Evolutionary conservation across 2,329 filamentous ascomycete genomes (phyloP).

Genomic region (Pestalotiopsis sp.): DNA sequence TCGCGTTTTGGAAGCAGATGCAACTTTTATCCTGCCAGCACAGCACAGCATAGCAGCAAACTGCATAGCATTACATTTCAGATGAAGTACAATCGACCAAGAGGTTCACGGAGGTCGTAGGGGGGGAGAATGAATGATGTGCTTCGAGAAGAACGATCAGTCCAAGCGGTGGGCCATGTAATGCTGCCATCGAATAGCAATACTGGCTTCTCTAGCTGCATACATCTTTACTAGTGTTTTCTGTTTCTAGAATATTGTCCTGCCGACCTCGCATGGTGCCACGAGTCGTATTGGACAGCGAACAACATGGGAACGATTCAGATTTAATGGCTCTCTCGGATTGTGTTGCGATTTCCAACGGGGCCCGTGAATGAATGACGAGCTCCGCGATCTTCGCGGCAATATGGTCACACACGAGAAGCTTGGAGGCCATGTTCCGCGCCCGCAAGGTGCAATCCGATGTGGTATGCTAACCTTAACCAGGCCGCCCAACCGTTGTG

Average conservation of each 20-base stretch:
- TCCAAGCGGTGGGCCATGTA: not conserved
- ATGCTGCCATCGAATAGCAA: not conserved
- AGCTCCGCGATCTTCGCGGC: too few relatives aligned
- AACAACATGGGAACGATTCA: not conserved
- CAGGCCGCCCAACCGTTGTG: not conserved
- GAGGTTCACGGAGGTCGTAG: not conserved
- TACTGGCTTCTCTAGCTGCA: not conserved
- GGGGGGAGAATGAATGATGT: not conserved
- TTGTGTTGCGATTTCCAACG: not conserved
- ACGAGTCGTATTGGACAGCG: not conserved
- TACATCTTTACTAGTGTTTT: not conserved
- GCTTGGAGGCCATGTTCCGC: not conserved
- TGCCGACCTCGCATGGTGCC: not conserved
- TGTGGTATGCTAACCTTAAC: constrained; percentile 3
- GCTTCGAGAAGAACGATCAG: not conserved
- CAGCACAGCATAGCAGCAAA: constrained; percentile 10
- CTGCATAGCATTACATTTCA: too few relatives aligned
- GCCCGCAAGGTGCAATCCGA: not conserved
- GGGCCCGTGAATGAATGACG: not conserved
- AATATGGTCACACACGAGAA: not conserved
- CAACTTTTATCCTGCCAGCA: constrained; percentile 18
- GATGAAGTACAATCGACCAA: not conserved
- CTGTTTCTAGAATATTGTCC: not conserved
- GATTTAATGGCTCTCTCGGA: not conserved
- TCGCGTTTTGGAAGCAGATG: constrained; percentile 2